phyloP scores from a whole-genome alignment of 192 early-diverging fungal species.

The Backusella luteola region DNA sequence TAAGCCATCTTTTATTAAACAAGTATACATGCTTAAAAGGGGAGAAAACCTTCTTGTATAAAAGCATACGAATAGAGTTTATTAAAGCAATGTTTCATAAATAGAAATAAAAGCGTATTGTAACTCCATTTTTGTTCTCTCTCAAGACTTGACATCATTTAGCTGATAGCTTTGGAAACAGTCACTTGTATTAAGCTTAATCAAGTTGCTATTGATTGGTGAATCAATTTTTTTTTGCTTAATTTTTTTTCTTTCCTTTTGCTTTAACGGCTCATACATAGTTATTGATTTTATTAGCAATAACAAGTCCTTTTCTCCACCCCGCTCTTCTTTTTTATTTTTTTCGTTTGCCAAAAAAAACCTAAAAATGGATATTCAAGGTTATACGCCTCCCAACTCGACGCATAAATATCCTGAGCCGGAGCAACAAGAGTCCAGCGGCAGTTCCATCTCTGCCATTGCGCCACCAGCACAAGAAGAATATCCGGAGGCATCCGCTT shows the following conservation, averaged over 20 bases:
- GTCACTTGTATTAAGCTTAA: background rate
- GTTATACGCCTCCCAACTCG: conserved; percentile 8
- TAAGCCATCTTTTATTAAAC: background rate
- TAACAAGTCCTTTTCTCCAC: background rate
- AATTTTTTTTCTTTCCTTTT: background rate
- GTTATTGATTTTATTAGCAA: background rate
- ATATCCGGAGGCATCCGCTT: background rate
- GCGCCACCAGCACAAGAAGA: background rate
- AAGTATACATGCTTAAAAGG: background rate
- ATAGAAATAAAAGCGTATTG: background rate
- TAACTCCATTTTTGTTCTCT: background rate
- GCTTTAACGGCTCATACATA: background rate
- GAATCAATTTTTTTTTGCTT: conserved; percentile 11
- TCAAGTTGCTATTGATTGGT: conserved; percentile 1
- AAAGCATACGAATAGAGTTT: background rate
- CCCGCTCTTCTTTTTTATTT: background rate
- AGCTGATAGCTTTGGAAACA: background rate
- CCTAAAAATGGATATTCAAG: conserved; percentile 24
- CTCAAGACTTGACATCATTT: too few relatives aligned
- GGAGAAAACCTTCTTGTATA: background rate
- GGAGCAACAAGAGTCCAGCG: background rate
- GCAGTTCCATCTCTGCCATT: background rate
- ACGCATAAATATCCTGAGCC: background rate
- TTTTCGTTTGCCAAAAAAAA: background rate
- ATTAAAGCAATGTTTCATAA: background rate